These are phyloP conservation scores for Candida piceae DNA, from an alignment of 805 yeast species.

Conservation along the genomic window DNA sequence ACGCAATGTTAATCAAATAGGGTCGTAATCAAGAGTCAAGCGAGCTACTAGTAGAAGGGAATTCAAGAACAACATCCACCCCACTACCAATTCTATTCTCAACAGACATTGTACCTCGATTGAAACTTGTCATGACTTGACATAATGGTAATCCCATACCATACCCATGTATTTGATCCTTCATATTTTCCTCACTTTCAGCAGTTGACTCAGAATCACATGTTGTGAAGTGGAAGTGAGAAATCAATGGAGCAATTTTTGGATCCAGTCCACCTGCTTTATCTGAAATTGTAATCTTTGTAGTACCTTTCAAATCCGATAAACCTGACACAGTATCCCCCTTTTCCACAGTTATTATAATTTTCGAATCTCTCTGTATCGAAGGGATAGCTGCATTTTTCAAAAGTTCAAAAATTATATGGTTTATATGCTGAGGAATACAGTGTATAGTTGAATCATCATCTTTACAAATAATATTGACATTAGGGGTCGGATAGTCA, in stretches of 20 bases:
- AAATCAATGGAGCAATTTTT: conserved; percentile 18
- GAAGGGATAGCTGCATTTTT: conserved; percentile 30
- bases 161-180: conserved; percentile 28
- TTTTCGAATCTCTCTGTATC: conserved; percentile 15
- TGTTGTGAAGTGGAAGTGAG: conserved; percentile 31
- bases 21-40: no score
- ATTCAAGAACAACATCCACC: conserved; percentile 18
- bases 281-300: conserved; percentile 22
- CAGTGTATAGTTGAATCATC: conserved; percentile 9
- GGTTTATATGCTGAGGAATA: conserved; percentile 26
- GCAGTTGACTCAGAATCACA: conserved; percentile 6
- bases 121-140: conserved; percentile 23
- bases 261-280: conserved; percentile 27
- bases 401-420: conserved; percentile 27
- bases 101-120: conserved; percentile 21
- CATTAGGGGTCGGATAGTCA: conserved; percentile 28
- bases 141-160: conserved; percentile 32
- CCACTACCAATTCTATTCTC: conserved; percentile 20
- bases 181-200: conserved; percentile 8
- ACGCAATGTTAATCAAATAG: no score
- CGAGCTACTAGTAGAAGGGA: conserved; percentile 11
- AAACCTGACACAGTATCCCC: background rate
- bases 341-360: conserved; percentile 7
- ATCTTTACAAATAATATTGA: conserved; percentile 3
- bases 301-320: background rate